These are phyloP conservation scores for Agaricus subrufescens DNA, from an alignment of 768 basidiomycete species.

Conservation along the genomic window DNA sequence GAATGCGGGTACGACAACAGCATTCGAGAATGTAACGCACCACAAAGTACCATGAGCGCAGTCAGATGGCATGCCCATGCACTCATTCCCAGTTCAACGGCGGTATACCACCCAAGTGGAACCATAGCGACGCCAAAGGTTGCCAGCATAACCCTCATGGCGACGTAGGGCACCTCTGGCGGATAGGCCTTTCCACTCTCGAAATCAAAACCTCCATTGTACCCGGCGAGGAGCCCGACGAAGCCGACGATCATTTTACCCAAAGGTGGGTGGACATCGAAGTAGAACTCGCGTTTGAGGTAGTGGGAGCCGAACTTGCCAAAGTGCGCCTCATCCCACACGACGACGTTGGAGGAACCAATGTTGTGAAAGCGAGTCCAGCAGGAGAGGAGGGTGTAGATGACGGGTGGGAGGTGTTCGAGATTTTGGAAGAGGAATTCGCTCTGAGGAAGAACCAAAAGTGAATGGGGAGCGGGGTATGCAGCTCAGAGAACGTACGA, in stretches of 20 bases:
- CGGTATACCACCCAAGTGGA: slow-evolving; percentile 95
- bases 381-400: slow-evolving; percentile 92
- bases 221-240: slow-evolving; percentile 86
- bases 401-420: slow-evolving; percentile 70
- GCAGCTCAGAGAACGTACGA: slow-evolving; percentile 36
- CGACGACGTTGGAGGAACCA: slow-evolving; percentile 77
- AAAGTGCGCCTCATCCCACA: slow-evolving; percentile 99
- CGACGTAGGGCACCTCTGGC: slow-evolving; percentile 80
- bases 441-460: slow-evolving; percentile 31
- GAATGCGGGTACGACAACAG: background rate
- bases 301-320: slow-evolving; percentile 99
- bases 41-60: slow-evolving; percentile 89
- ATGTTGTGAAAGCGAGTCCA: slow-evolving; percentile 95
- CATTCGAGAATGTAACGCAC: slow-evolving; percentile 38
- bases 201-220: slow-evolving; percentile 90
- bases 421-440: slow-evolving; percentile 79
- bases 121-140: slow-evolving; percentile 95
- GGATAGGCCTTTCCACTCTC: slow-evolving; percentile 89
- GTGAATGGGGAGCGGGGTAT: slow-evolving; percentile 8
- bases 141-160: slow-evolving; percentile 94
- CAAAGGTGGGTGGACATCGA: slow-evolving; percentile 97
- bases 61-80: slow-evolving; percentile 87
- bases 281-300: slow-evolving; percentile 98
- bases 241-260: slow-evolving; percentile 99
- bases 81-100: slow-evolving; percentile 90